Evolutionary conservation across 2,329 filamentous ascomycete genomes (phyloP).

Genomic region (Geosmithia flava): DNA sequence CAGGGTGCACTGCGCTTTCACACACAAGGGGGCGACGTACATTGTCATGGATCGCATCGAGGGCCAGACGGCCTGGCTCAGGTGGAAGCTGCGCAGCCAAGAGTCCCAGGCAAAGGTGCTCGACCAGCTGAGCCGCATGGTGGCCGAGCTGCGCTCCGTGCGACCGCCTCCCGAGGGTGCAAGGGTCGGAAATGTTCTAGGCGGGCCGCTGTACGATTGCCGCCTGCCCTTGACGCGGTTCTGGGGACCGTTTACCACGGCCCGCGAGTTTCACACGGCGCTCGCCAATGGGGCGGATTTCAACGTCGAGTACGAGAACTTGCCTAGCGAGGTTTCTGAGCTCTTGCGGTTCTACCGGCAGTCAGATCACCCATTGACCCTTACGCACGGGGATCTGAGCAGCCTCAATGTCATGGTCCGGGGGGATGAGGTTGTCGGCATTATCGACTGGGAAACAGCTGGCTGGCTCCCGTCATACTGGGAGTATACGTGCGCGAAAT

Average conservation of each 20-base stretch:
- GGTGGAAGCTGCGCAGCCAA: slow-evolving; percentile 6
- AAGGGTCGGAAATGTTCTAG: slow-evolving; percentile 6
- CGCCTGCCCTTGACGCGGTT: slow-evolving; percentile 7
- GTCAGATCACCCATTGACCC: slow-evolving; percentile 9
- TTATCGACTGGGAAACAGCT: slow-evolving; percentile 22
- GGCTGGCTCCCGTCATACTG: slow-evolving; percentile 20
- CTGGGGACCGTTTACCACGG: slow-evolving; percentile 13
- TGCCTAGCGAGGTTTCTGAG: slow-evolving; percentile 2
- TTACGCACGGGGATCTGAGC: slow-evolving; percentile 33
- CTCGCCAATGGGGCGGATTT: slow-evolving; percentile 5
- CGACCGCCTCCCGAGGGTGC: not conserved
- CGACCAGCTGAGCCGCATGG: slow-evolving; percentile 7
- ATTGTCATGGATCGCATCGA: slow-evolving; percentile 28
- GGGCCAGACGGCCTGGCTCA: slow-evolving; percentile 8
- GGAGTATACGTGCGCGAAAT: slow-evolving; percentile 15
- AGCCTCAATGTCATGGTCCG: slow-evolving; percentile 27
- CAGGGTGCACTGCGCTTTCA: slow-evolving; percentile 26
- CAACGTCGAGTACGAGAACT: not conserved
- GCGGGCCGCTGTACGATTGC: slow-evolving; percentile 11
- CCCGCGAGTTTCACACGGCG: slow-evolving; percentile 12
- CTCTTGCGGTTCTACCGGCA: slow-evolving; percentile 10
- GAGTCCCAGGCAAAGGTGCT: slow-evolving; percentile 9
- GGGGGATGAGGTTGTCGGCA: slow-evolving; percentile 27
- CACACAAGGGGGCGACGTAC: slow-evolving; percentile 18
- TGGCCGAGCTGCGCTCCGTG: slow-evolving; percentile 7